Evolutionary conservation across 2,329 filamentous ascomycete genomes (phyloP), one percentile per base, ranked within the genome.

Genomic region (Aureobasidium sp.): DNA sequence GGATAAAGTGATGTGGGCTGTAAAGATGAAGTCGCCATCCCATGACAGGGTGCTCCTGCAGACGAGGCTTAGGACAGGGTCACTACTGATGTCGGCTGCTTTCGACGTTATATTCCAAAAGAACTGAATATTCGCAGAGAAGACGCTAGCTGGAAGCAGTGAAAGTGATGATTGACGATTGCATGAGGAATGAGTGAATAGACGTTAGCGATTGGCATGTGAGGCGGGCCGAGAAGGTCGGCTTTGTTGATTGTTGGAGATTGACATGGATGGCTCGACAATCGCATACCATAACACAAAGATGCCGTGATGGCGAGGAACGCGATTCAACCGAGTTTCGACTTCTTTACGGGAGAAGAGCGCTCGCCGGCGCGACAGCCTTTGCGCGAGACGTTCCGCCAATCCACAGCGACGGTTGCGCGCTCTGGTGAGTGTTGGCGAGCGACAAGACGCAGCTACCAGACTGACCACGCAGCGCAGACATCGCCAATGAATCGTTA

Each of bases 401-500:
- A 77, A 60, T 78, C 78, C 8, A 74, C 74, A 67, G 62, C 69
- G 69, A 65, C 73, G 60, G 72, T 70, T 3, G 69, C 74, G 17
- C 69, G 73, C n/a, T 66, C 74, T 49, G 69, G 67, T 67, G 31
- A 42, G 68, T 68, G 17, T 39, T 47, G 55, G 14, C 3, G 27
- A n/a, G 15, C n/a, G n/a, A 11, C 51, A 25, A 34, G 12, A 44
- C 39, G 39, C 20, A 34, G n/a, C 29, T 11, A 39, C 25, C 36
- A 34, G 15, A 31, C 57, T 34, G 57, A 48, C 17, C 27, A 7
- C 5, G 1, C 5, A n/a, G 15, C 25, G 2, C 31, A 60, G 62
- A 63, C 34, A 70, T 73, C 66, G 71, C 73, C 67, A 87, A 84
- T 64, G 92, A 97, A 70, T 88, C 92, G 66, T 81, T 97, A 29